Evolutionary conservation across 2,329 filamentous ascomycete species (phyloP).

Genomic region (Fusarium xylarioides): DNA sequence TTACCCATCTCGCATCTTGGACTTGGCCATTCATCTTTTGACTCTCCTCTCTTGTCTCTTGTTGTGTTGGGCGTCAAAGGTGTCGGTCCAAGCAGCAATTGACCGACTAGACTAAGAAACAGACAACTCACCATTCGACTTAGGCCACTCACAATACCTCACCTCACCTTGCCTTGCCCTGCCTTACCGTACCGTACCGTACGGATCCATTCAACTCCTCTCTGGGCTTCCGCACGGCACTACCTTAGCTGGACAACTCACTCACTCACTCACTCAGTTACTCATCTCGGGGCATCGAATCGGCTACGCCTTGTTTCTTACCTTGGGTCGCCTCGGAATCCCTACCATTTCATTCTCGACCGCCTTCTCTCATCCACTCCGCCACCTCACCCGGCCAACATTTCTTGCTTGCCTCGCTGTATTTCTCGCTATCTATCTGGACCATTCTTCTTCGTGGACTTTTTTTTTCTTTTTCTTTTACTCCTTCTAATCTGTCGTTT

Average conservation of each 20-base stretch:
- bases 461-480: background rate
- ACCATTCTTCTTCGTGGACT: constrained; percentile 15
- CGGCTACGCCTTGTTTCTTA: constrained; percentile 28
- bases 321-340: constrained; percentile 28
- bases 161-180: background rate
- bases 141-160: constrained; percentile 19
- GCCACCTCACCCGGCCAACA: constrained; percentile 27
- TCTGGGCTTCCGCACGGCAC: constrained; percentile 16
- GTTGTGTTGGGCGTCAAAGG: constrained; percentile 31
- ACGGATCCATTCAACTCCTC: constrained; percentile 8
- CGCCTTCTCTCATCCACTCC: constrained; percentile 39
- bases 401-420: constrained; percentile 22
- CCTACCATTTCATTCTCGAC: constrained; percentile 34
- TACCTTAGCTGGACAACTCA: constrained; percentile 15
- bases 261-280: constrained; percentile 18
- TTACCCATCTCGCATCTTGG: constrained; percentile 15
- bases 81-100: constrained; percentile 17
- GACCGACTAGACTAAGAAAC: constrained; percentile 33
- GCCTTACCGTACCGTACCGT: background rate
- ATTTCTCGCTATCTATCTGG: constrained; percentile 12
- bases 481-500: constrained; percentile 22
- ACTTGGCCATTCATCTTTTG: constrained; percentile 1
- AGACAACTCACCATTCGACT: constrained; percentile 30
- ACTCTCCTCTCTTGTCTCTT: background rate
- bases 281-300: constrained; percentile 27